Percentiles rank a stretch among this genome's conserved stretches.
These are phyloP conservation scores for Melanogaster broomeanus DNA, from an alignment of 768 basidiomycete species.

Conservation along the genomic window DNA sequence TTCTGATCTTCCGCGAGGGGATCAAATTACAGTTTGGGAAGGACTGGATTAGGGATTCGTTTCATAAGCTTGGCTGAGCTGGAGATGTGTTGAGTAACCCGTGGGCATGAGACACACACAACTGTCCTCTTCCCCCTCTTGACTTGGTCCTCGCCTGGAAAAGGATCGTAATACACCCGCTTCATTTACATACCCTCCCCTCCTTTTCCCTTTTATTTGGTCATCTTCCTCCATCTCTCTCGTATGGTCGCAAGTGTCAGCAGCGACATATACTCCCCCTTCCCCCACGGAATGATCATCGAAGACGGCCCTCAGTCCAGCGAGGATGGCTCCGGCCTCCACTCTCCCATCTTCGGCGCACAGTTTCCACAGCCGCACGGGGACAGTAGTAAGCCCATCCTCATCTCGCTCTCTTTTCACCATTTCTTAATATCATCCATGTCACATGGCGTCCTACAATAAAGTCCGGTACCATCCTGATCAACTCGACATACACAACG, in stretches of 20 bases:
- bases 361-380: constrained; percentile 47
- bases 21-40: neutral
- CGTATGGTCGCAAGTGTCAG: constrained; percentile 60
- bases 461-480: constrained; percentile 69
- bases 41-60: constrained; percentile 27
- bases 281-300: constrained; percentile 48
- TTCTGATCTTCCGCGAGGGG: constrained; percentile 32
- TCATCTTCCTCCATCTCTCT: constrained; percentile 19
- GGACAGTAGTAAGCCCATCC: constrained; percentile 42
- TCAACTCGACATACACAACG: constrained; percentile 47
- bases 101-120: constrained; percentile 48
- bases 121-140: too few species aligned
- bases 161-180: constrained; percentile 34
- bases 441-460: constrained; percentile 46
- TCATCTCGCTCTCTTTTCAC: constrained; percentile 52
- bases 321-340: constrained; percentile 75
- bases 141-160: constrained; percentile 44
- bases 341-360: constrained; percentile 66
- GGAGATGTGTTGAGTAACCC: constrained; percentile 10
- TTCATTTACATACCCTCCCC: constrained; percentile 15
- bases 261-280: constrained; percentile 59
- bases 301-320: constrained; percentile 73
- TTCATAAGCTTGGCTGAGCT: constrained; percentile 32
- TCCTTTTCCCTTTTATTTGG: constrained; percentile 25
- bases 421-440: constrained; percentile 29